A percentile compares a stretch with the other conserved stretches of the same genome.
phyloP scores from a whole-genome alignment of 345 rosid genomes.

The Linum trigynum region DNA sequence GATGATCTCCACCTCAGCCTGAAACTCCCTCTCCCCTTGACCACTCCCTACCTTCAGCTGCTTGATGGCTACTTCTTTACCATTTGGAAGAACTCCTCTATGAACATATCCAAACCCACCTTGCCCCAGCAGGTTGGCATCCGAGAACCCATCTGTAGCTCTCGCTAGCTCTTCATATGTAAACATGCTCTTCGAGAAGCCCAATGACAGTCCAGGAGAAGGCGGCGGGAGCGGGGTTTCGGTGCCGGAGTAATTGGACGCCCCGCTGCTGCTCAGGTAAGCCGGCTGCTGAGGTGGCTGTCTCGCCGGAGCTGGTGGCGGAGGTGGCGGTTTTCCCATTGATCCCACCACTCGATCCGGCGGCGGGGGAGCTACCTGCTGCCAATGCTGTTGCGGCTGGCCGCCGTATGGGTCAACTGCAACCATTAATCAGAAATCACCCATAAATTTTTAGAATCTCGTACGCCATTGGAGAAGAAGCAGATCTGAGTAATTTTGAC shows the following conservation, averaged over 20 bases:
- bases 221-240: conserved; percentile 5
- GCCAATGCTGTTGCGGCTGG: conserved; percentile 14
- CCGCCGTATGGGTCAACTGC: background rate
- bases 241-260: conserved; percentile 29
- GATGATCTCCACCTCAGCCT: conserved; percentile 18
- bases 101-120: conserved; percentile 25
- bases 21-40: conserved; percentile 20
- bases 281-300: conserved; percentile 18
- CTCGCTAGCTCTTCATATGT: conserved; percentile 12
- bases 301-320: conserved; percentile 14
- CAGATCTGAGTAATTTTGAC: background rate
- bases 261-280: conserved; percentile 49
- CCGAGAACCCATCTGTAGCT: conserved; percentile 19
- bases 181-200: conserved; percentile 9
- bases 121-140: conserved; percentile 18
- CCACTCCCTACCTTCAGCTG: conserved; percentile 17
- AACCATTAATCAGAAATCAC: background rate
- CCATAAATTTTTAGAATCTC: background rate
- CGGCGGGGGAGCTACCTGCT: conserved; percentile 4
- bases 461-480: no score
- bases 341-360: conserved; percentile 4
- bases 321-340: conserved; percentile 13
- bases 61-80: conserved; percentile 20
- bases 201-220: background rate
- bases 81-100: conserved; percentile 14